Base-by-base conservation (phyloP, 345 rosid species). In the Brassica carinata region DNA sequence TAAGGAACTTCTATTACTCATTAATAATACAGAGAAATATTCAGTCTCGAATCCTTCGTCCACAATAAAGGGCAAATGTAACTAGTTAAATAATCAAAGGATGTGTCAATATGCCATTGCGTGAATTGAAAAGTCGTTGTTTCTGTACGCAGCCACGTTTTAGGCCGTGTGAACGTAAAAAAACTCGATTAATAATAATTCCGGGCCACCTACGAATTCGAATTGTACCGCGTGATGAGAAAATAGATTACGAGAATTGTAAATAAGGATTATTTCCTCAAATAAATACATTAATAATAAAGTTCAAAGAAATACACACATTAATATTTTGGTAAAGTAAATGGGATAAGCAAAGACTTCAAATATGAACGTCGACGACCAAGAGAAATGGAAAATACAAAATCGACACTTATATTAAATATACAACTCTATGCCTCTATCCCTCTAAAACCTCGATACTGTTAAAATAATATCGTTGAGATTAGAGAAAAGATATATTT, bases 11-110 rank as follows among this genome's bases (percentile, higher is more conserved):
- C n/a, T n/a, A n/a, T n/a, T n/a, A n/a, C n/a, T n/a, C n/a, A n/a
- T n/a, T n/a, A n/a, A n/a, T n/a, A n/a, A n/a, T n/a, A n/a, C n/a
- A n/a, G n/a, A n/a, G n/a, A n/a, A n/a, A n/a, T n/a, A n/a, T n/a
- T n/a, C n/a, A n/a, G n/a, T n/a, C n/a, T n/a, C n/a, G n/a, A n/a
- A n/a, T n/a, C n/a, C n/a, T n/a, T n/a, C n/a, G n/a, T n/a, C n/a
- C n/a, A n/a, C n/a, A n/a, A n/a, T n/a, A n/a, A n/a, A 10, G 53
- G 59, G 61, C 0, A 55, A 55, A 55, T 29, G 8, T n/a, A n/a
- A 53, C 58, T n/a, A 55, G 61, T 55, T 48, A 77, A 68, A 40
- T 69, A 69, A 77, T 70, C 70, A 45, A 77, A 34, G 63, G n/a
- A 11, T 77, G 57, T 77, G 80, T 63, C 63, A 45, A 43, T 69